phyloP scores from a whole-genome alignment of 176 grass and related monocot species.

The Avena eriantha region DNA sequence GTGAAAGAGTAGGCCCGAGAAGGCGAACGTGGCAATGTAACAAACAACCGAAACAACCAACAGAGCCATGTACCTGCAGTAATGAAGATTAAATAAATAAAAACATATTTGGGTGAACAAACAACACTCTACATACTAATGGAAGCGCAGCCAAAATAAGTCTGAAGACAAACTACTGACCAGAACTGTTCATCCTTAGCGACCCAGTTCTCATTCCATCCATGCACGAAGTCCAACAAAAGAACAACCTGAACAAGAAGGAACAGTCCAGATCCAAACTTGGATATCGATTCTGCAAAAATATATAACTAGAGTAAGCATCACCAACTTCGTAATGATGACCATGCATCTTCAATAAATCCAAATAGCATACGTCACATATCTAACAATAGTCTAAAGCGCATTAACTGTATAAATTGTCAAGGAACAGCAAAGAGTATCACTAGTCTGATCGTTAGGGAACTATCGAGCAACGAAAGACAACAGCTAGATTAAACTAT shows the following conservation, averaged over 20 bases:
- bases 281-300: constrained; percentile 89
- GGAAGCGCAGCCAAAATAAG: neutral
- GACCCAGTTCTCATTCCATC: constrained; percentile 98
- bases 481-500: neutral
- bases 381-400: neutral
- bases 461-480: neutral
- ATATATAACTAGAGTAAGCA: constrained; percentile 12
- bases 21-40: constrained; percentile 81
- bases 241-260: constrained; percentile 98
- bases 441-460: no score
- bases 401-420: neutral
- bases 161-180: constrained; percentile 38
- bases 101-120: neutral
- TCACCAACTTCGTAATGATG: neutral
- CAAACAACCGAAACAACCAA: constrained; percentile 91
- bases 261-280: constrained; percentile 97
- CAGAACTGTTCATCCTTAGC: constrained; percentile 97
- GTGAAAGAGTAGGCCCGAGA: constrained; percentile 92
- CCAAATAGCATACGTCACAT: constrained; percentile 14
- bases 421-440: neutral
- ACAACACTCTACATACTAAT: neutral
- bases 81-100: constrained; percentile 31
- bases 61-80: constrained; percentile 86
- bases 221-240: constrained; percentile 94
- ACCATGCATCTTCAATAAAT: neutral